phyloP scores from a whole-genome alignment of 441 rosid species.

The Corymbia citriodora region DNA sequence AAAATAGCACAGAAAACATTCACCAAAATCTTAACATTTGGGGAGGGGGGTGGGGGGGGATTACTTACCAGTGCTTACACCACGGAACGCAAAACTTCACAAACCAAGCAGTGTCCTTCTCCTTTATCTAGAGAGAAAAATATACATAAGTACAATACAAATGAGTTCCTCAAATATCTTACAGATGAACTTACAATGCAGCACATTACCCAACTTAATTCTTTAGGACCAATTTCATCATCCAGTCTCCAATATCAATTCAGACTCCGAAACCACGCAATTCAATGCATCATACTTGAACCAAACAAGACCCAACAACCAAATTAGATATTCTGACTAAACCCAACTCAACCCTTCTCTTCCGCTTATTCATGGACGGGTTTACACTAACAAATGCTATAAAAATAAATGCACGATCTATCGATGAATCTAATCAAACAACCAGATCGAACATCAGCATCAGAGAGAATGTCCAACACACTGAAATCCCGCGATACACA shows the following conservation, averaged over 20 bases:
- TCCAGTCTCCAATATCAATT: not conserved
- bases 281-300: not conserved
- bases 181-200: not conserved
- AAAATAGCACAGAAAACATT: not conserved
- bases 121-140: slow-evolving; percentile 57
- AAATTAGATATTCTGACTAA: not conserved
- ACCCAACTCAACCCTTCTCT: not conserved
- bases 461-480: not conserved
- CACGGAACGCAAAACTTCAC: slow-evolving; percentile 96
- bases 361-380: not conserved
- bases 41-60: not conserved
- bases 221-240: not conserved
- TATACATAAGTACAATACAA: not conserved
- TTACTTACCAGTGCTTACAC: slow-evolving; percentile 93
- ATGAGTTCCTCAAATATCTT: not conserved
- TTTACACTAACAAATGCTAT: not conserved
- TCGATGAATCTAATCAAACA: not conserved
- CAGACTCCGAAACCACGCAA: not conserved
- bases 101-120: slow-evolving; percentile 94
- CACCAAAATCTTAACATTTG: not conserved
- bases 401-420: not conserved
- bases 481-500: not conserved
- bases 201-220: not conserved
- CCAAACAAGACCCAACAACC: not conserved
- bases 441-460: not conserved